A percentile compares a stretch with the other conserved stretches of the same genome.
Evolutionary conservation across 805 yeast species (phyloP).

Genomic region (Pichia scutulata): DNA sequence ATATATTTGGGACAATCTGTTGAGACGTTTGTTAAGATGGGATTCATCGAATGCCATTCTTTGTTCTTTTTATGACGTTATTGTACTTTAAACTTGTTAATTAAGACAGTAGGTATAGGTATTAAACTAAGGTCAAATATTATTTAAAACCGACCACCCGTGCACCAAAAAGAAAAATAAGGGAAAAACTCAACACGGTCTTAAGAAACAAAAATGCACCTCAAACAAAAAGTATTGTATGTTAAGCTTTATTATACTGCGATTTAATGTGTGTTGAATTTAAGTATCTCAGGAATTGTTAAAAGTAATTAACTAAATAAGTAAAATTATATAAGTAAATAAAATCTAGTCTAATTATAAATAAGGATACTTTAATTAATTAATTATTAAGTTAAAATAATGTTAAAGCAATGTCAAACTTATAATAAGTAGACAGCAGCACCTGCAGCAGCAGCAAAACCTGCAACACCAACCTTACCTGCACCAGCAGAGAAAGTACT

Average conservation of each 20-base stretch:
- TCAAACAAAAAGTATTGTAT: too few relatives aligned
- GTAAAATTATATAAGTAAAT: not conserved
- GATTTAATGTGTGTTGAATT: too few relatives aligned
- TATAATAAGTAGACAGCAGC: slow-evolving; percentile 34
- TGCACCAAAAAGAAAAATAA: not conserved
- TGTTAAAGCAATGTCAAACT: slow-evolving; percentile 14
- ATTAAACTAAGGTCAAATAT: too few relatives aligned
- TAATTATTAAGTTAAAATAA: not conserved
- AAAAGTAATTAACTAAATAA: not conserved
- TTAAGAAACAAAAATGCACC: too few relatives aligned
- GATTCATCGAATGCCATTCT: not conserved
- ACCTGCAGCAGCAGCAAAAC: slow-evolving; percentile 32
- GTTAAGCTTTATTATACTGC: too few relatives aligned
- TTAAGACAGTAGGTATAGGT: too few relatives aligned
- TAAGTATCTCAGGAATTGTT: not conserved
- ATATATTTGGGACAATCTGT: slow-evolving; percentile 17
- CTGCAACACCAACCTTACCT: slow-evolving; percentile 33
- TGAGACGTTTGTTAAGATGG: slow-evolving; percentile 13
- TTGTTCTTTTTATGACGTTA: too few relatives aligned
- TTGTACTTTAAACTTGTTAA: too few relatives aligned
- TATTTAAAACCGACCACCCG: not conserved
- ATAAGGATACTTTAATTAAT: slow-evolving; percentile 1
- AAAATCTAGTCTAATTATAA: not conserved
- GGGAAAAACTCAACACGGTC: not conserved
- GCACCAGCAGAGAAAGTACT: slow-evolving; percentile 24